Base-by-base conservation (phyloP, 1,284 basidiomycete species). In the Schizophyllum commune region DNA sequence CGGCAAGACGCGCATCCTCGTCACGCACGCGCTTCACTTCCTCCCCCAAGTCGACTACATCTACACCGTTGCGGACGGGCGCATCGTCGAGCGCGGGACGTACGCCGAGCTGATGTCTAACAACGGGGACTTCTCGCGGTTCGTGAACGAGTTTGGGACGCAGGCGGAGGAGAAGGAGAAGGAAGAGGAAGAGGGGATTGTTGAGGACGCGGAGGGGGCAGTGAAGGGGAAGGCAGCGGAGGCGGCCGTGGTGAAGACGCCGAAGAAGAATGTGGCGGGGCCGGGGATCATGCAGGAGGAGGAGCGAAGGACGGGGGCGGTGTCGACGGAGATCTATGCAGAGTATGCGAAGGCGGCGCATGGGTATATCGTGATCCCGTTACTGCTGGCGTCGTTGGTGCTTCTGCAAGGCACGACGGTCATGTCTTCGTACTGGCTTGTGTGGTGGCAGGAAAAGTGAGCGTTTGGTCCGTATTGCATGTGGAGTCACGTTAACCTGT, bases 21-120 rank as follows among this genome's bases (percentile, higher is more conserved):
- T 92, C 54, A 94, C 91, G 0, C 91, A 93, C 67, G 91, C 89
- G 0, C 78, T 94, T 7, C 90, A 93, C 71, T 90, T 93, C 75
- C 80, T 93, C 21, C 86, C 88, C 0, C 78, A 88, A 64, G 87
- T 91, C 17, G 89, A 91, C 69, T 89, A 88, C 68, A 85, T 91
- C 66, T 87, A 83, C 67, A 83, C 84, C 34, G 72, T 91, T 52
- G 79, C 82, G 13, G 85, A 92, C 56, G 93, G 94, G 1, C 78
- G 75, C 22, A 84, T 96, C 62, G 81, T 80, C 11, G 93, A 96
- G 73, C 79, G 81, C 27, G 94, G 92, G 1, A 88, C 89, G 0
- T 93, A 91, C 65, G 69, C 75, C 3, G 85, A 88, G 63, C 78
- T 95, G 34, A 83, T 90, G 70, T 74, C 72, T 5, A 80, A 79